A percentile compares a stretch with the other conserved stretches of the same genome.
Evolutionary conservation across 345 rosid species (phyloP).

Genomic region (Populus ilicifolia): DNA sequence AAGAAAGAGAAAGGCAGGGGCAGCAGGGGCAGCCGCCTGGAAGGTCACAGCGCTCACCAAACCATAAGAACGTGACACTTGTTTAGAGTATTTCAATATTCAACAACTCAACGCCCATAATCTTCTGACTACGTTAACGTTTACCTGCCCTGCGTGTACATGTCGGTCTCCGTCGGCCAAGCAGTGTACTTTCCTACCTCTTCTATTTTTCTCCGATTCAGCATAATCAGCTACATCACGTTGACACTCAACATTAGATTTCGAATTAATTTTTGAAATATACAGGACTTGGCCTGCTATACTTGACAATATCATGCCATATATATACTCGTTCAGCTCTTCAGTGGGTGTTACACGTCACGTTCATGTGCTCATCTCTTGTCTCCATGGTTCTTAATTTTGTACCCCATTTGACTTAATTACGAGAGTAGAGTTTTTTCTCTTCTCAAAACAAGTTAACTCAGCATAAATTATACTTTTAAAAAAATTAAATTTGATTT

Average conservation of each 20-base stretch:
- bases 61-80: background rate
- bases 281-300: background rate
- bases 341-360: background rate
- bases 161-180: conserved; percentile 17
- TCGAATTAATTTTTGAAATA: conserved; percentile 1
- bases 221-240: background rate
- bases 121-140: conserved; percentile 4
- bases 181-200: background rate
- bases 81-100: background rate
- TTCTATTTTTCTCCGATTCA: no score
- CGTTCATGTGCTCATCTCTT: background rate
- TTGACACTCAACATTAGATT: conserved; percentile 5
- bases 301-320: conserved; percentile 1
- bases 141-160: conserved; percentile 1
- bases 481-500: no score
- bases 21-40: background rate
- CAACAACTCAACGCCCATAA: background rate
- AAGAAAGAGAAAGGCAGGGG: background rate
- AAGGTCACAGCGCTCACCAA: background rate
- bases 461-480: background rate
- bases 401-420: background rate
- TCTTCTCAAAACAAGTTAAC: conserved; percentile 16
- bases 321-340: background rate
- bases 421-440: no score
- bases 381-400: background rate